Base-by-base conservation (phyloP, 2,329 filamentous ascomycete genomes). In the Paraphaeosphaeria minitans region DNA sequence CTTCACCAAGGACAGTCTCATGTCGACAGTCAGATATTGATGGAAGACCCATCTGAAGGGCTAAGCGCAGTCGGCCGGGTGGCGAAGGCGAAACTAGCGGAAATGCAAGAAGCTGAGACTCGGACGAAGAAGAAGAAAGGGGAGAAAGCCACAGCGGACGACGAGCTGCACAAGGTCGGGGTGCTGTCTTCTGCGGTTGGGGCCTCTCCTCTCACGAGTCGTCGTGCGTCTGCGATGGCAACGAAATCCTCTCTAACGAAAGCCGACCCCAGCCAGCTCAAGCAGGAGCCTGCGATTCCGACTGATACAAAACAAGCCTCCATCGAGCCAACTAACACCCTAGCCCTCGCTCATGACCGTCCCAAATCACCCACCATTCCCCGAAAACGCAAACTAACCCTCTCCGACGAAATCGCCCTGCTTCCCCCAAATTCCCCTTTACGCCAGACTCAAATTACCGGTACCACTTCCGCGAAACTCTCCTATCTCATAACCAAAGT, bases 401-500 rank as follows among this genome's bases (percentile, higher is more conserved):
- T 70, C 13, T 62, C 63, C 12, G 74, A 76, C 31, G 72, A 74
- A 42, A 62, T 54, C 21, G 70, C 71, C 19, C 55, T 64, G 1
- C 63, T 80, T 0, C 62, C 71, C 8, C 14, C 80, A 1, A 77
- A 81, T 0, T 86, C 84, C 0, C 81, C 86, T 0, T 80, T 95
- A 16, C 79, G 82, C 10, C 75, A 81, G 35, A 86, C 89, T 0
- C 84, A 78, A 55, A 81, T 96, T 21, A 79, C 90, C n/a, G 92
- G 91, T 4, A 97, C 93, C 0, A 86, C 88, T 0, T 97, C 93
- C 0, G 87, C 91, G 0, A 98, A 98, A 75, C 81, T 97, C 2
- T 93, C 90, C 2, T 97, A 97, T 69, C 80, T 97, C 6, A 79
- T 97, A 19, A 89, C 93, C 55, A 83, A 86, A 33, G 87, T 97